Evolutionary conservation across 495 filamentous ascomycete species (phyloP), one percentile per base, ranked within the genome.

Genomic region (Bacidia rubella): DNA sequence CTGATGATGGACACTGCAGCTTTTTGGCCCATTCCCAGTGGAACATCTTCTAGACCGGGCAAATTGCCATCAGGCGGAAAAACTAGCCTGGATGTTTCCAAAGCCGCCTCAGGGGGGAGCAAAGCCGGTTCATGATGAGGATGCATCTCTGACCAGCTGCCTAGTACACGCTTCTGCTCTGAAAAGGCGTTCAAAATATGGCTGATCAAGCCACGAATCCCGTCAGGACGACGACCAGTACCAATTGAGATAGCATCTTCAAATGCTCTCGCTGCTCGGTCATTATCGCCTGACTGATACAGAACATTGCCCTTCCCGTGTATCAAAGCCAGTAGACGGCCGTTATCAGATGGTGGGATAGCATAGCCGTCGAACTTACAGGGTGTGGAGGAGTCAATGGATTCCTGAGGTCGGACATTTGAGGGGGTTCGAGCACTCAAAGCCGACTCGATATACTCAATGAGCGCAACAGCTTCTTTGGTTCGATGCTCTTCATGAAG

Each of bases 291-390:
- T 48, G 95, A 67, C 32, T 87, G 79, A 68, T 99, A 99, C 1
- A 97, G 74, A 87, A 97, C 95, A 58, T 97, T 99, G 24, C 93
- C 92, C 66, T 97, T 99, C 2, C 89, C 90, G 67, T 99, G 93
- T 22, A 96, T 77, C 21, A 99, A 72, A 27, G 88, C 84, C 11
- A 97, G 75, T 69, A 99, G 87, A 57, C 93, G 78, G 20, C 92
- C 92, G 66, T 97, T 98, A 57, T 98, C 92, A 21, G 78, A 83
- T 7, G 86, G 85, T 7, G 89, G 76, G 20, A 97, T 85, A 32
- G 80, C 79, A 66, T 92, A 96, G 20, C 46, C 22, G 5, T 29
- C 17, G 23, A 43, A 15, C n/a, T 27, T 39, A 9, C 11, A 20
- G 41, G 38, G 25, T 27, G 24, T 39, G 15, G 20, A 68, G 39